A percentile compares a stretch with the other conserved stretches of the same genome.
Evolutionary conservation across 495 filamentous ascomycete species (phyloP).

Genomic region (Durotheca rogersii): DNA sequence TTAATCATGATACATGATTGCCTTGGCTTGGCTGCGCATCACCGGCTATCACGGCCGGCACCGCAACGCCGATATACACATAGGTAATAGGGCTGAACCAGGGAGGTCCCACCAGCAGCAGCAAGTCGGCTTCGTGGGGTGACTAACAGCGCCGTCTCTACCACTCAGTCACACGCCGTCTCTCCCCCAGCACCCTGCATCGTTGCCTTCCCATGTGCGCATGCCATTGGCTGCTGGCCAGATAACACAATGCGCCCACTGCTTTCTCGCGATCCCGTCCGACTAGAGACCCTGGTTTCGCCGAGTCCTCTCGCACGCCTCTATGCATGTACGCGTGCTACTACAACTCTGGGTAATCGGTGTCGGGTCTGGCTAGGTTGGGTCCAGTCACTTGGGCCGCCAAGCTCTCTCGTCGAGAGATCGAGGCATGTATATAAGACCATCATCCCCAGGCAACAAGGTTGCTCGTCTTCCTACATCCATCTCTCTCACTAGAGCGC

Average conservation of each 20-base stretch:
- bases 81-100: slow-evolving; percentile 32
- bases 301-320: neutral
- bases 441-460: slow-evolving; percentile 17
- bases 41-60: slow-evolving; percentile 3
- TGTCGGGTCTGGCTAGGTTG: slow-evolving; percentile 1
- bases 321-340: slow-evolving; percentile 13
- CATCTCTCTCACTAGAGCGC: slow-evolving; percentile 1
- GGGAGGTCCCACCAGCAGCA: slow-evolving; percentile 11
- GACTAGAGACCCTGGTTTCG: slow-evolving; percentile 10
- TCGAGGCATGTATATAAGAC: slow-evolving; percentile 13
- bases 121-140: slow-evolving; percentile 28
- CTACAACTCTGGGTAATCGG: slow-evolving; percentile 11
- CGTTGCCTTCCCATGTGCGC: slow-evolving; percentile 6
- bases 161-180: slow-evolving; percentile 28
- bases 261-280: slow-evolving; percentile 18
- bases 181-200: slow-evolving; percentile 16
- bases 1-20: slow-evolving; percentile 11
- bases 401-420: slow-evolving; percentile 17
- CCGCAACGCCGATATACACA: slow-evolving; percentile 20
- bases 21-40: slow-evolving; percentile 22
- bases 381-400: slow-evolving; percentile 29
- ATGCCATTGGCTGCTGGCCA: slow-evolving; percentile 14
- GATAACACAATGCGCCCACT: slow-evolving; percentile 23
- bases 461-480: neutral
- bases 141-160: slow-evolving; percentile 23